Evolutionary conservation across 306 rosid species (phyloP), one percentile per base, ranked within the genome.

Genomic region (Aeschynomene evenia): DNA sequence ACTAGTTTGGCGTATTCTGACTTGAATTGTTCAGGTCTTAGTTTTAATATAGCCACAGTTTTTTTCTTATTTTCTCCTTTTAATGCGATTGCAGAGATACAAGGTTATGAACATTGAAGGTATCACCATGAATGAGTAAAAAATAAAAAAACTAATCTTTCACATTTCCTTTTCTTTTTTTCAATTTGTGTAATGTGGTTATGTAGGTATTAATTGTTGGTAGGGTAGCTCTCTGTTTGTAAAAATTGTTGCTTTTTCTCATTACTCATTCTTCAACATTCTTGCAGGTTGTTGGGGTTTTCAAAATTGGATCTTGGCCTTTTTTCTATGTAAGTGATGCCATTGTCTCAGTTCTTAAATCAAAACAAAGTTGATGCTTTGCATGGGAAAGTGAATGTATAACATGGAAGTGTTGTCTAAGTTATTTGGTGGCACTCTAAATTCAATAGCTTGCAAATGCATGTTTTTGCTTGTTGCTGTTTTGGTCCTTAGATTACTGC

Each of bases 361-460:
- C 51, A 53, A n/a, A 15, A 31, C 16, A 9, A 51, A 61, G 7
- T 31, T 53, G 81, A 31, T 31, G 62, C 15, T 77, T 70, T 70
- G 81, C 68, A 43, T 63, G 76, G 66, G 14, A 46, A 63, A 34
- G 71, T 72, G 72, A 77, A n/a, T n/a, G 39, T 75, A 76, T 10
- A 72, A 55, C 54, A 87, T 86, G 98, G 96, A 84, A 43, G 28
- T 77, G 59, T 77, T 84, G 48, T 79, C 64, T 28, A 85, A 59
- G 76, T 50, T 73, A 65, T 79, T 53, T 6, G 70, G 83, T 73
- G 71, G 81, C 50, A 23, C 71, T 76, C 12, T 81, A 73, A 88
- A 84, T 52, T 82, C 98, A 18, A 53, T 80, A 24, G 61, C 84
- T 12, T 78, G 84, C 73, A 88, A 83, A 81, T 94, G 95, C 43